A percentile compares a stretch with the other conserved stretches of the same genome.
phyloP scores from a whole-genome alignment of 768 basidiomycete genomes.

The Austroboletus eburneus region DNA sequence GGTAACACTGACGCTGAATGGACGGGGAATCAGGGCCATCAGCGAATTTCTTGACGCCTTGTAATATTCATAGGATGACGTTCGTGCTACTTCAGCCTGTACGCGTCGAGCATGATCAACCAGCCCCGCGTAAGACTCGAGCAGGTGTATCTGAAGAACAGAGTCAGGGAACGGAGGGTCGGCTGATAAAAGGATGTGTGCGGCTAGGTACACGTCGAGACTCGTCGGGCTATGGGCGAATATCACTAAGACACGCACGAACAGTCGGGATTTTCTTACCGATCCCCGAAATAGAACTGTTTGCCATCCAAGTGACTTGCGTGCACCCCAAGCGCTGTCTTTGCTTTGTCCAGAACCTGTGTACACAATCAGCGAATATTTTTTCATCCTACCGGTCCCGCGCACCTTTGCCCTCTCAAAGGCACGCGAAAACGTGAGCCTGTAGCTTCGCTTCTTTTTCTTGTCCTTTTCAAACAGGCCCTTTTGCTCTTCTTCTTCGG shows the following conservation, averaged over 20 bases:
- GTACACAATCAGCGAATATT: conserved; percentile 3
- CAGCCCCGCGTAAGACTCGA: conserved; percentile 53
- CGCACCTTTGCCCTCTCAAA: conserved; percentile 62
- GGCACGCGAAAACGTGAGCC: conserved; percentile 43
- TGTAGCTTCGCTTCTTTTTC: conserved; percentile 33
- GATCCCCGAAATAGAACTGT: conserved; percentile 48
- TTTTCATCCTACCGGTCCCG: not conserved
- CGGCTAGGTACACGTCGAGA: conserved; percentile 63
- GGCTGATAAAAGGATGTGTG: conserved; percentile 60
- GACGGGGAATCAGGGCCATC: conserved; percentile 35
- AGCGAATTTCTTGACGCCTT: conserved; percentile 27
- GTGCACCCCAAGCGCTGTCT: conserved; percentile 54
- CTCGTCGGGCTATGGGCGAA: conserved; percentile 46
- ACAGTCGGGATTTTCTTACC: conserved; percentile 31
- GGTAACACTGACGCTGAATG: conserved; percentile 16
- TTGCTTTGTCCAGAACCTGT: conserved; percentile 59
- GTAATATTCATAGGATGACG: conserved; percentile 19
- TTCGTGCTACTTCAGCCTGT: conserved; percentile 29
- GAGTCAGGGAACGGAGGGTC: conserved; percentile 60
- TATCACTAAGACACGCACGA: not conserved
- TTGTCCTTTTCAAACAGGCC: conserved; percentile 31
- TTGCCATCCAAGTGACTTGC: conserved; percentile 48
- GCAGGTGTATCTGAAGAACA: conserved; percentile 50
- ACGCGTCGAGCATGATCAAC: conserved; percentile 56
- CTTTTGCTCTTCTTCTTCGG: conserved; percentile 38